Percentiles rank a stretch among this genome's conserved stretches.
Evolutionary conservation across 257 asterid species (phyloP).

Genomic region (Schizonepeta tenuifolia): DNA sequence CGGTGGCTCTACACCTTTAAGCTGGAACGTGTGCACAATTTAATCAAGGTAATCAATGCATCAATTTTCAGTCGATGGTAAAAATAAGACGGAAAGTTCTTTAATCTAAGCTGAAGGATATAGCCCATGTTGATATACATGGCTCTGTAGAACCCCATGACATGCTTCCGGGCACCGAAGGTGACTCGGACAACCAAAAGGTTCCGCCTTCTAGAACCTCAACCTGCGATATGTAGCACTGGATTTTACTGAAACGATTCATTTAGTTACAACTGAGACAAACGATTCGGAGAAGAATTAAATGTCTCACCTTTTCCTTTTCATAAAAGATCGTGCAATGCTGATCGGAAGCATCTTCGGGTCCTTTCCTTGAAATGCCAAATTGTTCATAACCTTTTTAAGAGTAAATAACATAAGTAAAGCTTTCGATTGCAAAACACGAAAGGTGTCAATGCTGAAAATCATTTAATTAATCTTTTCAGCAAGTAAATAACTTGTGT

Average conservation of each 20-base stretch:
- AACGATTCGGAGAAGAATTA: background rate
- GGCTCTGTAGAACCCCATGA: conserved; percentile 97
- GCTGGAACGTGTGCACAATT: conserved; percentile 93
- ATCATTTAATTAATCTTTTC: background rate
- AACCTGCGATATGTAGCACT: conserved; percentile 55
- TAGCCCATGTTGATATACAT: conserved; percentile 95
- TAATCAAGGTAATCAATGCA: conserved; percentile 55
- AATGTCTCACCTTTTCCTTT: conserved; percentile 74
- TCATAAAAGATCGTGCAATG: conserved; percentile 88
- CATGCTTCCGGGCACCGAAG: conserved; percentile 98
- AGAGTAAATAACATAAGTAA: conserved; percentile 21
- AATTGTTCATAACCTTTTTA: conserved; percentile 82
- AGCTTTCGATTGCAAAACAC: conserved; percentile 6
- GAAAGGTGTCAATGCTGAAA: background rate
- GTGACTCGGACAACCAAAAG: conserved; percentile 97
- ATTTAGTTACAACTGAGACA: background rate
- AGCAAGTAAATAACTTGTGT: background rate
- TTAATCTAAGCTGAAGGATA: conserved; percentile 66
- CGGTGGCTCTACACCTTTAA: conserved; percentile 95
- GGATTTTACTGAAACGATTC: conserved; percentile 16
- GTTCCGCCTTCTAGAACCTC: conserved; percentile 98
- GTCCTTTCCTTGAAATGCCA: conserved; percentile 93
- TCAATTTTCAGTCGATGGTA: conserved; percentile 12
- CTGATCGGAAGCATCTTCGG: conserved; percentile 88
- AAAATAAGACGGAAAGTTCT: conserved; percentile 11